Base-by-base conservation (phyloP, 164 flowering plant species). In the Echeveria elegans region DNA sequence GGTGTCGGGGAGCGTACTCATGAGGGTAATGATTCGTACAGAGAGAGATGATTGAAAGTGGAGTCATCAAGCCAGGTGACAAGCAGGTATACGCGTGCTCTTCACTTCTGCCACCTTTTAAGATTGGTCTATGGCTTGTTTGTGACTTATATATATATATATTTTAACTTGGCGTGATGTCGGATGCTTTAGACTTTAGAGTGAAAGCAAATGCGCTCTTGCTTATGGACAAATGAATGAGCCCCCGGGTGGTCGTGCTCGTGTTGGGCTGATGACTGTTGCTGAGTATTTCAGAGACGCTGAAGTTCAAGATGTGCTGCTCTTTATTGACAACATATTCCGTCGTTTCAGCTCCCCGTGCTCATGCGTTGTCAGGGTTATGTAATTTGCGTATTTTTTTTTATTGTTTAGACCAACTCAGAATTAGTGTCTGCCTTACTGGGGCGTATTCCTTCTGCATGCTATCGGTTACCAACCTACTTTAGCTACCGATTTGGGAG, bases 171-270 rank as follows among this genome's bases (percentile, higher is more conserved):
- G 37, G 7, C 73, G 37, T 34, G 37, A 34, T 34, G 3, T 34
- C 7, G 37, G 37, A 3, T 34, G 37, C 7, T 34, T 3, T 7
- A 92, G 97, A 75, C 7, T 34, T 3, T 7, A 92, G 97, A 75
- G 79, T 77, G 98, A 93, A 1, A 93, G 97, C 96, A 93, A 93
- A 71, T 87, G 96, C 68, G 98, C 98, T 59, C 96, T 93, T 73
- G 98, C 90, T 30, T 93, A 90, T 30, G 97, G 98, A 69, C 97
- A 90, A 84, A 93, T 93, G 98, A 93, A 93, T 75, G 98, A 93
- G 80, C 97, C 97, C 48, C 98, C 98, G 40, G 97, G 98, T 86
- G 97, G 95, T 60, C 97, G 98, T 88, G 96, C 94, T 45, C 97
- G 98, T 85, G 98, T 93, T 80, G 98, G 96, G 38, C 72, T 24